Percentiles rank a stretch among this genome's conserved stretches.
Evolutionary conservation across 2,329 filamentous ascomycete species (phyloP).

Genomic region (Venturia effusa): DNA sequence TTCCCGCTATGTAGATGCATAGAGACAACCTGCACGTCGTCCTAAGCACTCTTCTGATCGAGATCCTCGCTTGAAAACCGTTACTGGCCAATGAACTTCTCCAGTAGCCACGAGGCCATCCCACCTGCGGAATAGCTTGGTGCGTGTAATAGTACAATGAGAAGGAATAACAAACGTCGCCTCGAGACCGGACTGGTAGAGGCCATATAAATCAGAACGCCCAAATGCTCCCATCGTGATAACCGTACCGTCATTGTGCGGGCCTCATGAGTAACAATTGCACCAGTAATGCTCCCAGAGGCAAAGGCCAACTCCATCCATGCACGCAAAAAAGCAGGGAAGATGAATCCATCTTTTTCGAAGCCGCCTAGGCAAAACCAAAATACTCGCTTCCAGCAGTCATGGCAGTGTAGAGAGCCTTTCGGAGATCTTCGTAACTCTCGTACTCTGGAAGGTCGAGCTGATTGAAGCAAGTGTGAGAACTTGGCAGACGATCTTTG

Average conservation of each 20-base stretch:
- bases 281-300: not conserved
- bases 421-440: conserved; percentile 80
- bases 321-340: not conserved
- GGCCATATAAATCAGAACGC: not conserved
- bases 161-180: not conserved
- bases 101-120: not conserved
- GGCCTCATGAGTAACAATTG: not conserved
- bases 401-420: conserved; percentile 87
- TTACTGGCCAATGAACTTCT: not conserved
- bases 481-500: conserved; percentile 90
- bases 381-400: conserved; percentile 97
- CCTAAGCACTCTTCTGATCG: not conserved
- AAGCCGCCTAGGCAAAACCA: conserved; percentile 69
- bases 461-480: conserved; percentile 99
- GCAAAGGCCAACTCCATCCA: not conserved
- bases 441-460: conserved; percentile 98
- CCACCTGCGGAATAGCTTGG: not conserved
- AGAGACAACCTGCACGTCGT: not conserved
- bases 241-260: not conserved
- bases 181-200: not conserved
- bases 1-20: not conserved
- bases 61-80: not conserved
- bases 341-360: not conserved
- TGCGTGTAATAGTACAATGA: not conserved
- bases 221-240: not conserved